Percentiles rank a stretch among this genome's conserved stretches.
Evolutionary conservation across 768 basidiomycete species (phyloP).

Genomic region (Tulasnella calospora): DNA sequence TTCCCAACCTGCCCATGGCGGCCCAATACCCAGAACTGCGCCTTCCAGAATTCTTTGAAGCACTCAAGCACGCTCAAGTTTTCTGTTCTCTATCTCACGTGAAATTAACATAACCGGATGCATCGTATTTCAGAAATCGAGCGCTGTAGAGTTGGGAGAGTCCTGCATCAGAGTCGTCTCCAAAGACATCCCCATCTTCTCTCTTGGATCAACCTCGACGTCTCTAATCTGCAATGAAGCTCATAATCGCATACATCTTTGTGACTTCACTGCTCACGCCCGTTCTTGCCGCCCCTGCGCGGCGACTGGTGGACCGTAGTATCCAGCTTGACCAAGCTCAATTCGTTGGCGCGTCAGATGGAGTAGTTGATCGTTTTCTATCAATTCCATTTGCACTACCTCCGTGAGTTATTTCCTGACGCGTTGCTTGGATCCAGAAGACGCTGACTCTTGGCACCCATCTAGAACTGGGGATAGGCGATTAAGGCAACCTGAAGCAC

Average conservation of each 20-base stretch:
- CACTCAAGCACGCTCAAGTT: neutral
- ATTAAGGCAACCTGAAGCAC: slow-evolving; percentile 43
- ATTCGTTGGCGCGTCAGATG: slow-evolving; percentile 42
- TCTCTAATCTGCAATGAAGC: neutral
- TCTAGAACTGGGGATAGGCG: slow-evolving; percentile 41
- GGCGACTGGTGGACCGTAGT: slow-evolving; percentile 32
- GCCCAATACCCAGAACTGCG: neutral
- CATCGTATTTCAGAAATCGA: neutral
- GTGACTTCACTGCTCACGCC: neutral
- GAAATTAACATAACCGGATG: neutral
- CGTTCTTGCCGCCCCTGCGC: neutral
- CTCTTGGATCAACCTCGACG: neutral
- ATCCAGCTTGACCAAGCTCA: slow-evolving; percentile 45
- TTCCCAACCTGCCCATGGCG: neutral
- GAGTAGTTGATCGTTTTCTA: slow-evolving; percentile 41
- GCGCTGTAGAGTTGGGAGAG: neutral
- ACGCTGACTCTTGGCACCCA: slow-evolving; percentile 34
- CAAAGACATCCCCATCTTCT: neutral
- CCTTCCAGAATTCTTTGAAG: neutral
- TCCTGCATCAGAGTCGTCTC: neutral
- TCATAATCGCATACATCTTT: neutral
- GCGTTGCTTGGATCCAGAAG: slow-evolving; percentile 29
- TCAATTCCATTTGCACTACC: slow-evolving; percentile 55
- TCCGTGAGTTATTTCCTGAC: slow-evolving; percentile 40
- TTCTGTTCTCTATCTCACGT: neutral